Percentiles rank a stretch among this genome's conserved stretches.
These are phyloP conservation scores for Penicillium hordei DNA, from an alignment of 2,329 filamentous ascomycete genomes.

Conservation along the genomic window DNA sequence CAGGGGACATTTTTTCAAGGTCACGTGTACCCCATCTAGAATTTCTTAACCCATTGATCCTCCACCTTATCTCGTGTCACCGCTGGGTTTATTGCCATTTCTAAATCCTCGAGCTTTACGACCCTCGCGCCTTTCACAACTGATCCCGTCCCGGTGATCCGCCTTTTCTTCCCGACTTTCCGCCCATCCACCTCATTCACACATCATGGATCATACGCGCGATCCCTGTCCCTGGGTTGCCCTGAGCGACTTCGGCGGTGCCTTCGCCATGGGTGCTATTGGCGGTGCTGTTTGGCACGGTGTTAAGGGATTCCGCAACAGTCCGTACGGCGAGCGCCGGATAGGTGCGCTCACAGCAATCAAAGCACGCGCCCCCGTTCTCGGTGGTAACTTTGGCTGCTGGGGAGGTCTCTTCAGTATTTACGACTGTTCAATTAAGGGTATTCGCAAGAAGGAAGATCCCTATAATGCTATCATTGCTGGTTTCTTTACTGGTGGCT, in stretches of 20 bases:
- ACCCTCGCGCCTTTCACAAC: neutral
- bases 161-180: neutral
- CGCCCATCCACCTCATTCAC: neutral
- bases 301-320: constrained; percentile 90
- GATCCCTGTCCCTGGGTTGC: constrained; percentile 97
- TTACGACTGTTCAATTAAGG: constrained; percentile 96
- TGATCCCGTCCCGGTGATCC: neutral
- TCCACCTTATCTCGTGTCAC: neutral
- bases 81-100: neutral
- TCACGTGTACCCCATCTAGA: neutral
- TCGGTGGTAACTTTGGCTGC: constrained; percentile 96
- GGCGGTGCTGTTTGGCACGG: constrained; percentile 92
- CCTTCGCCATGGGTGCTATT: constrained; percentile 90
- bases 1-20: neutral
- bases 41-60: constrained; percentile 1
- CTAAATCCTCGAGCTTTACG: neutral
- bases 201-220: constrained; percentile 84
- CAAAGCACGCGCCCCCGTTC: constrained; percentile 92
- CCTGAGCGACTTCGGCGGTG: constrained; percentile 95
- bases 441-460: constrained; percentile 92
- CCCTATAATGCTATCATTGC: constrained; percentile 98
- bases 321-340: constrained; percentile 86
- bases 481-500: constrained; percentile 93
- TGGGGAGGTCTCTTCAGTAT: constrained; percentile 97
- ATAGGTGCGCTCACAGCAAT: constrained; percentile 96